Percentiles rank a stretch among this genome's conserved stretches.
These are phyloP conservation scores for Neonectria sp. DNA, from an alignment of 2,329 filamentous ascomycete species.

Conservation along the genomic window DNA sequence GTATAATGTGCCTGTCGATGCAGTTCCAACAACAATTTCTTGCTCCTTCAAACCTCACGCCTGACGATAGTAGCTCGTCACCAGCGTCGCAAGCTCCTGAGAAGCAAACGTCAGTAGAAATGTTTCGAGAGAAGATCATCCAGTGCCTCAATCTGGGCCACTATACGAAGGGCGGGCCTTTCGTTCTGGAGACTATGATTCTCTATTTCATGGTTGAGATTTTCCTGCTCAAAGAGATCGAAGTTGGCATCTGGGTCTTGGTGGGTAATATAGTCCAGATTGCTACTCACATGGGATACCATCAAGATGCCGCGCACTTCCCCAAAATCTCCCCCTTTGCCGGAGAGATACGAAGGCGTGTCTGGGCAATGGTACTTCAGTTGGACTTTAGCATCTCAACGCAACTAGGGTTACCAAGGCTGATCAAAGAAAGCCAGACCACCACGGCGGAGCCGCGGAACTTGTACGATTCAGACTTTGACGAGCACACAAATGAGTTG, in stretches of 20 bases:
- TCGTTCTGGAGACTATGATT: background rate
- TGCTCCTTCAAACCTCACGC: background rate
- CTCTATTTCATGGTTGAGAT: background rate
- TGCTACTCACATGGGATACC: background rate
- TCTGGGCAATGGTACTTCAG: background rate
- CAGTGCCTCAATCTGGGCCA: background rate
- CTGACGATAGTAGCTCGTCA: background rate
- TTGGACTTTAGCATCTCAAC: background rate
- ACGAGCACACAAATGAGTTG: background rate
- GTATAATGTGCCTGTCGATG: background rate
- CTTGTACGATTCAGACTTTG: background rate
- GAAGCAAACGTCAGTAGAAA: background rate
- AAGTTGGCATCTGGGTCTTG: background rate
- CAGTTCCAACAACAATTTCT: background rate
- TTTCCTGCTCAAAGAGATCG: background rate
- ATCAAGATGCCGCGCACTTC: background rate
- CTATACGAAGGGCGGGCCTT: background rate
- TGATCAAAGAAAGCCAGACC: background rate
- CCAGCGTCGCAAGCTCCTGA: background rate
- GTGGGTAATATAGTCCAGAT: background rate
- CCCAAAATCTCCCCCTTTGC: background rate
- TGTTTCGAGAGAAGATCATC: background rate
- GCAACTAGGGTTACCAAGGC: background rate
- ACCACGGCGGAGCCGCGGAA: background rate
- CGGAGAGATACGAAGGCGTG: background rate